Conservation (phyloP, 1,284 basidiomycete species). For the Cerioporus squamosus region DNA sequence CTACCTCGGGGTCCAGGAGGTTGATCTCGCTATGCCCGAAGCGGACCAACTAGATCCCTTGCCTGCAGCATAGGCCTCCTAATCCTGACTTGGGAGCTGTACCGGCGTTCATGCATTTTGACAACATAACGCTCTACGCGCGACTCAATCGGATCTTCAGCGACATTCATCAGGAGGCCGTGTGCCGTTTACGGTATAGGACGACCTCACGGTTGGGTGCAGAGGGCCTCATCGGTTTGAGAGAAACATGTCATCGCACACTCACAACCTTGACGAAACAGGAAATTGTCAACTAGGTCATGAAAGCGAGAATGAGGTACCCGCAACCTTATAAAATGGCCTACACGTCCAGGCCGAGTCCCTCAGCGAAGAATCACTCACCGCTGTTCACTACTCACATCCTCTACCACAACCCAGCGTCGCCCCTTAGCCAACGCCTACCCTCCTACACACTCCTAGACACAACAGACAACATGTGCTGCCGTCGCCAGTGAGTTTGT, state of each 20-base stretch:
- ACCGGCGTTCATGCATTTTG: not conserved
- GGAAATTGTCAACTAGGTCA: not conserved
- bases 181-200: constrained; percentile 13
- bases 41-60: not conserved
- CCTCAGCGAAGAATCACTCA: not conserved
- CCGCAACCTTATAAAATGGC: not conserved
- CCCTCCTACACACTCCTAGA: not conserved
- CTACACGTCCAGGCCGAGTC: not conserved
- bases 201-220: not conserved
- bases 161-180: constrained; percentile 2
- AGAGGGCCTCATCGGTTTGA: not conserved
- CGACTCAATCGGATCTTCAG: constrained; percentile 2
- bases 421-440: not conserved
- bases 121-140: not conserved
- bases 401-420: not conserved
- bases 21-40: not conserved
- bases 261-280: not conserved
- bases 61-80: not conserved
- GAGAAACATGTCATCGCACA: not conserved
- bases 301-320: not conserved
- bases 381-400: not conserved
- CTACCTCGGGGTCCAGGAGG: no score
- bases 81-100: not conserved
- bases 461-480: constrained; percentile 4
- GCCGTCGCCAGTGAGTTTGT: constrained; percentile 30